Evolutionary conservation across 345 rosid species (phyloP), one percentile per base, ranked within the genome.

Genomic region (Gossypium australe): DNA sequence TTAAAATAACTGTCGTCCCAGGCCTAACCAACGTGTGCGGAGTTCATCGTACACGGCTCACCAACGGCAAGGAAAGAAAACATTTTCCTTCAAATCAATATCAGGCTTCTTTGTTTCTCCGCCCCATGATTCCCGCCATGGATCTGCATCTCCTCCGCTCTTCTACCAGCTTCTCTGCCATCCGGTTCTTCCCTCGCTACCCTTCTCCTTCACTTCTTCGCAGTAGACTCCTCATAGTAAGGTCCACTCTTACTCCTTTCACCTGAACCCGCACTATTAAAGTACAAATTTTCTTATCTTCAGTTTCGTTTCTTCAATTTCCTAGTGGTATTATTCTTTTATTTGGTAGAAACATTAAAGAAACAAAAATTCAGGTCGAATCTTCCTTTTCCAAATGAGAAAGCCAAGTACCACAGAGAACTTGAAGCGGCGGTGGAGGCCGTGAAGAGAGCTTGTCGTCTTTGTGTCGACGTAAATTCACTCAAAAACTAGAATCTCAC

Each of bases 391-490:
- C 85, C 87, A 0, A 85, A 75, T 71, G 85, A 85, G 65, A 87
- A 84, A 74, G 91, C 94, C 11, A 87, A 85, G 82, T 94, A 89
- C 69, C 86, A 84, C 74, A 82, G 74, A 78, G 97, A 94, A 80
- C 92, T 94, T 18, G 87, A 85, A 64, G 92, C 87, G 44, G 97
- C 97, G 12, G 80, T 90, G 63, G 88, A 79, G 73, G 89, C 84
- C 9, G 93, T 90, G 51, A 90, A 87, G 80, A 86, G 88, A 82
- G 97, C 97, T 67, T 94, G 97, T 78, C 85, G 84, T 25, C 90
- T 94, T 71, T 92, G 97, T 69, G 78, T 89, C 11, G 92, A 88
- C 57, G 98, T 90, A 85, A 69, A 27, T 69, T 68, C 20, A 62
- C 58, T 22, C 20, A 1, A 67, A 67, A 24, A 14, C 52, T 47